Evolutionary conservation across 805 yeast species (phyloP), one percentile per base, ranked within the genome.

Genomic region (Pichia cephalocereana): DNA sequence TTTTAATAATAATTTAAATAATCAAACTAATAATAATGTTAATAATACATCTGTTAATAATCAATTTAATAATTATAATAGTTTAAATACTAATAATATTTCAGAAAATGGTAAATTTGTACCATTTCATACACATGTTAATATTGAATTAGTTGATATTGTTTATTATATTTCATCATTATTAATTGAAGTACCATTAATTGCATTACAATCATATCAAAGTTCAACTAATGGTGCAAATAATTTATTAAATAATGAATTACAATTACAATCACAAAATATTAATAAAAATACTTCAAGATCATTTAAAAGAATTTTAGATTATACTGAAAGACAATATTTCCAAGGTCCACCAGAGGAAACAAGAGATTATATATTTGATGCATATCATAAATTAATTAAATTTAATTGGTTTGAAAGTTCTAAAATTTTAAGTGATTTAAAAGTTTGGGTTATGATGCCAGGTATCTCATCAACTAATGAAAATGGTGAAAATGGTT

Each of bases 311-410:
- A 82, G 95, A 64, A 79, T 86, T 66, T 76, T 93, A 57, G 98
- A 93, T 65, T 86, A 83, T 72, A 89, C 86, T 63, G 96, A 90
- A 64, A 84, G 91, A 69, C 96, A 90, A 67, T 84, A 84, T 49
- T 93, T 91, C 75, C 87, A 88, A 54, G 99, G 98, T 41, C 99
- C 99, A 43, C 96, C 98, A 47, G 99, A 93, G 70, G 87, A 90
- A 66, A 86, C 95, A 42, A 83, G 95, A 61, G 99, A 93, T 67
- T 86, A 79, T 68, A 83, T 93, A 58, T 82, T 91, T 76, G 86
- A 86, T 66, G 96, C 97, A 44, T 95, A 97, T 40, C 82, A 82
- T 68, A 80, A 87, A 32, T 79, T 93, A 67, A 86, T 86, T 64
- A 77, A 77, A 58, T 96, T 97, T 56, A 87, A 91, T 63, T 93